Conservation (phyloP, 768 basidiomycete species). For the Chalciporus pseudorubinellus region DNA sequence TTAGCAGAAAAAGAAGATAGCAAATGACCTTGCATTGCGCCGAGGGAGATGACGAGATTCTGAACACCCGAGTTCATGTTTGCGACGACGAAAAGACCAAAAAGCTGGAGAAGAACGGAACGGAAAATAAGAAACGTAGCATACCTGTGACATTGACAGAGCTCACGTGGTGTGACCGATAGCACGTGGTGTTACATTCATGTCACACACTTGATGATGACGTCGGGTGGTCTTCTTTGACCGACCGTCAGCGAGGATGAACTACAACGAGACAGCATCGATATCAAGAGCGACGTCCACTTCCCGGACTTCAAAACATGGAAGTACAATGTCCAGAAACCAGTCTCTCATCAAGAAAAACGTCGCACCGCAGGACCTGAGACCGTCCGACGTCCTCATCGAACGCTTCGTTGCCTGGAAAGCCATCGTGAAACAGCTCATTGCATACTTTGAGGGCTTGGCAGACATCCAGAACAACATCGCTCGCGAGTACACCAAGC, state of each 20-base stretch:
- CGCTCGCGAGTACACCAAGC: constrained; percentile 87
- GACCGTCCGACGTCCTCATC: constrained; percentile 93
- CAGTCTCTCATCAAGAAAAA: constrained; percentile 95
- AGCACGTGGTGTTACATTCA: constrained; percentile 12
- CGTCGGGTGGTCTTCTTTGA: constrained; percentile 7
- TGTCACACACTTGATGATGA: constrained; percentile 24
- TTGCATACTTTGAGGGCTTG: constrained; percentile 72
- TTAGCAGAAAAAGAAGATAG: neutral
- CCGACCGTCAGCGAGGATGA: constrained; percentile 16
- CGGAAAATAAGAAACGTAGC: too few species aligned
- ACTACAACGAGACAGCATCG: constrained; percentile 46
- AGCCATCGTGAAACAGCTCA: constrained; percentile 92
- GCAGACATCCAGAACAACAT: constrained; percentile 92
- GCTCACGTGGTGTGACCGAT: too few species aligned
- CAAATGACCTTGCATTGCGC: constrained; percentile 80
- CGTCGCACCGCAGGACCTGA: constrained; percentile 83
- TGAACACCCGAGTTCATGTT: constrained; percentile 74
- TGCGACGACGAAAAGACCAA: constrained; percentile 15
- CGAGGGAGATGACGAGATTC: constrained; percentile 87
- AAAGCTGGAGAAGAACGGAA: too few species aligned
- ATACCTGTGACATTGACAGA: constrained; percentile 3
- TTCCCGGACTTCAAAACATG: constrained; percentile 60
- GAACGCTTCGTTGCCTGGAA: constrained; percentile 96
- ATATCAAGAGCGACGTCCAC: constrained; percentile 71
- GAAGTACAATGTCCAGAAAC: constrained; percentile 72